Base-by-base conservation (phyloP, 257 asterid species). In the Capsicum chinense region DNA sequence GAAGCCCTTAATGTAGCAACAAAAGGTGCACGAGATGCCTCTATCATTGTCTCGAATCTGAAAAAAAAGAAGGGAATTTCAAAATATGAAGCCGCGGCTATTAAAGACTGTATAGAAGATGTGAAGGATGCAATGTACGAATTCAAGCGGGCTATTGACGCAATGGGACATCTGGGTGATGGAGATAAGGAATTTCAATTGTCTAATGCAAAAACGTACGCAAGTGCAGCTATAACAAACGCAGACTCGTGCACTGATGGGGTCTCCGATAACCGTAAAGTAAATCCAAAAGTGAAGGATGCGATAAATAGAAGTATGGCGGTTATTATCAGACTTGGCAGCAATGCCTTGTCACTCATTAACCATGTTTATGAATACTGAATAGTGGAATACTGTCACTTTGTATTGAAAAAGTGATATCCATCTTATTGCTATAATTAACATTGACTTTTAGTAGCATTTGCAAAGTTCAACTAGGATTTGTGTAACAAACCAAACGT, bases 161-260 rank as follows among this genome's bases (percentile, higher is more conserved):
- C 97, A 57, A 85, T 92, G 89, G 79, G 67, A 15, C 90, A 83
- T 12, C 68, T 94, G 13, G 66, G 87, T 8, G 93, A 83, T n/a
- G 80, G 62, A 6, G 97, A 91, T 12, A 79, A 88, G 82, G 90
- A 80, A 35, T 91, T 88, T 21, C 89, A 94, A 68, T 93, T 92
- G 98, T 82, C 93, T 39, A 93, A 89, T 52, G 97, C 97, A 0
- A 92, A 91, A 88, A 94, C 97, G 5, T 91, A 90, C 78, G 97
- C 93, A 9, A 94, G 97, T 86, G 97, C 98, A 10, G 98, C 94
- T 54, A 91, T 92, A 33, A 89, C 97, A 26, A 93, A 93, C 47
- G 91, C 92, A 0, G 98, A 93, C 37, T 90, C 97, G 1, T 94
- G 98, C 86, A 63, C 86, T 26, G 97, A 87, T 80, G 94, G 90